Evolutionary conservation across 2,329 filamentous ascomycete species (phyloP).

Genomic region (Fusarium sp.): DNA sequence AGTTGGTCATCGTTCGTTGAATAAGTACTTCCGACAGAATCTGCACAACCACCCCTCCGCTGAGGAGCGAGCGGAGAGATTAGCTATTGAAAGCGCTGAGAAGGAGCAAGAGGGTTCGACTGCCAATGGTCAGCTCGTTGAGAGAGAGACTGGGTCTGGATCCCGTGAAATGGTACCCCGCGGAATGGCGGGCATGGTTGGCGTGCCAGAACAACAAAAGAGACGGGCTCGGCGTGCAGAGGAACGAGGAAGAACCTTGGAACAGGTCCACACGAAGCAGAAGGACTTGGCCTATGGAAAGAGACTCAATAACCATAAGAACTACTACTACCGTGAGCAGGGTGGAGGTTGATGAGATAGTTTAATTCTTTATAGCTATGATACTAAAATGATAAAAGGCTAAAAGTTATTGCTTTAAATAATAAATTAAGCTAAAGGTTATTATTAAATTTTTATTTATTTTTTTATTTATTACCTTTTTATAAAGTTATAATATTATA

Average conservation of each 20-base stretch:
- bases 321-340: conserved; percentile 65
- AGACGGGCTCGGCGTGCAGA: conserved; percentile 74
- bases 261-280: conserved; percentile 69
- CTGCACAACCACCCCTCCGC: conserved; percentile 83
- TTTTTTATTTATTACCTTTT: no score
- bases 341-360: conserved; percentile 54
- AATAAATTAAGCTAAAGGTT: no score
- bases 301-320: conserved; percentile 78
- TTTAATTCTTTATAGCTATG: no score
- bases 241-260: conserved; percentile 74
- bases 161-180: conserved; percentile 72
- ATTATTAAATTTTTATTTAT: no score
- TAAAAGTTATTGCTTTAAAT: neutral
- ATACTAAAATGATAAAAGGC: no score
- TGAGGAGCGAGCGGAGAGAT: conserved; percentile 78
- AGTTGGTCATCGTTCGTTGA: conserved; percentile 88
- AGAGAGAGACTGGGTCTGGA: conserved; percentile 55
- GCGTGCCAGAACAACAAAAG: conserved; percentile 81
- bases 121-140: conserved; percentile 50
- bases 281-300: conserved; percentile 79
- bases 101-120: conserved; percentile 48
- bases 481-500: no score
- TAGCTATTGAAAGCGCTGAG: conserved; percentile 65
- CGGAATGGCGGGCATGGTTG: conserved; percentile 81
- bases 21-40: conserved; percentile 93